Evolutionary conservation across 371 early-diverging fungal species (phyloP), one percentile per base, ranked within the genome.

Genomic region (Rhizomucor miehei): DNA sequence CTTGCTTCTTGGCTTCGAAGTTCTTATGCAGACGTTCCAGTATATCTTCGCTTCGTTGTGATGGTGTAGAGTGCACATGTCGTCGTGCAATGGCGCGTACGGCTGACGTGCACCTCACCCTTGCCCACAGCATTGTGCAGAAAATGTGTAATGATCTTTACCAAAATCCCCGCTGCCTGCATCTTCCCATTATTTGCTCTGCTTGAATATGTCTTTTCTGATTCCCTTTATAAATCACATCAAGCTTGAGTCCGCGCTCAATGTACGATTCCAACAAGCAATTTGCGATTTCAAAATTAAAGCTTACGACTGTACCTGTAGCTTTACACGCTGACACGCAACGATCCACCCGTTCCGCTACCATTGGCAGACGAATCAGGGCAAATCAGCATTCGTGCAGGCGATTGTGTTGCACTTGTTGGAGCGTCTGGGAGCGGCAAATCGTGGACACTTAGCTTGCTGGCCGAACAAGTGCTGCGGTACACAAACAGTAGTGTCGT

Each of bases 381-480:
- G 51, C 37, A 13, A 49, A 55, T 16, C 36, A 51, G 19, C 39
- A 51, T 60, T 23, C 52, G 29, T 29, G 8, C 35, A 9, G 61
- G 60, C 21, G 60, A 67, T 13, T 47, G 52, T 13, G 41, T 67
- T 6, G 63, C 60, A 16, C 25, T 67, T 14, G 37, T 38, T 12
- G 67, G 67, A 36, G 41, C 49, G 9, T 63, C 67, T 24, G 67
- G 63, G 14, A 50, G 60, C 23, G 67, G 63, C 19, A 63, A 63
- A 37, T 39, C 63, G 5, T 51, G 52, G 52, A 40, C 54, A 13
- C 48, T 66, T 44, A 49, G 25, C 16, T 20, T 57, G 34, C 12
- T 67, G 21, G 52, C 45, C 17, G 36, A 57, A 19, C 52, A 57
- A 21, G 52, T 52, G 10, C 35, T 63, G 13, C 37, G 21, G 40